phyloP scores from a whole-genome alignment of 495 filamentous ascomycete species.

The Tuber umbilicatum region DNA sequence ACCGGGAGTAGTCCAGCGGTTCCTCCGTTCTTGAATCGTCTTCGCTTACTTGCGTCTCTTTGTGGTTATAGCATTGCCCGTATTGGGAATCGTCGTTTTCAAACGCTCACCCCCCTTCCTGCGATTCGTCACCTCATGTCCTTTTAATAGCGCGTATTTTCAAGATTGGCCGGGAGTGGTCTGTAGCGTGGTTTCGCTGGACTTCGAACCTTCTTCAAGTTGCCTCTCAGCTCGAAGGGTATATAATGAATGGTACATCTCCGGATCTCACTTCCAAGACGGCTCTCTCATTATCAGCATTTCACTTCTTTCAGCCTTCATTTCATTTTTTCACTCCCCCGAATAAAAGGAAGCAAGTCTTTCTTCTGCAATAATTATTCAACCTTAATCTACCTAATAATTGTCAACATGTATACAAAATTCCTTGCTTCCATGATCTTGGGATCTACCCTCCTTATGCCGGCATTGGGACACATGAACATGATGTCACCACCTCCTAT shows the following conservation, averaged over 20 bases:
- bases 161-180: background rate
- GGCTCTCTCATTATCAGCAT: background rate
- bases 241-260: background rate
- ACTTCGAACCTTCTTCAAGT: background rate
- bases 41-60: background rate
- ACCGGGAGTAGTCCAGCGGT: background rate
- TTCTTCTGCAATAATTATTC: background rate
- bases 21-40: background rate
- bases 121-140: background rate
- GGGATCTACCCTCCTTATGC: slow-evolving; percentile 7
- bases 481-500: slow-evolving; percentile 55
- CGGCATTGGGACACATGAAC: slow-evolving; percentile 52
- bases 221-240: background rate
- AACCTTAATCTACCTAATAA: background rate
- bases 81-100: background rate
- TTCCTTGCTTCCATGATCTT: background rate
- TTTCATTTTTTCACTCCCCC: background rate
- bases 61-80: background rate
- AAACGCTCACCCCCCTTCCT: background rate
- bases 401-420: background rate
- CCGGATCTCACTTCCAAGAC: background rate
- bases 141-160: background rate
- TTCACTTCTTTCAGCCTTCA: background rate
- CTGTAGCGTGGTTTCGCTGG: background rate
- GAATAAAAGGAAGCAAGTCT: background rate